Evolutionary conservation across 805 yeast genomes (phyloP).

Genomic region (Phaffomyces thermotolerans): DNA sequence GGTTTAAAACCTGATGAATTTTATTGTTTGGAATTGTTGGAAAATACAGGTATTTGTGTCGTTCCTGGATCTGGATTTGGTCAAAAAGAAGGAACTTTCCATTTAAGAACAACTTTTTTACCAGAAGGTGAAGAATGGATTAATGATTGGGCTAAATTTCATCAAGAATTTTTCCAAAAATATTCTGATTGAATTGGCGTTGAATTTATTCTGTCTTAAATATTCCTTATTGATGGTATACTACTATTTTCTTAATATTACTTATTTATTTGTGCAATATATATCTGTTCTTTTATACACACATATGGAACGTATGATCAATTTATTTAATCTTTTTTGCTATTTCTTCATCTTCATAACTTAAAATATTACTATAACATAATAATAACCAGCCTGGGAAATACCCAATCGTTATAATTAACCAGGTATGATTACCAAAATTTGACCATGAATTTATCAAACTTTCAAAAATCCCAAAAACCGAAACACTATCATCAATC

Average conservation of each 20-base stretch:
- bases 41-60: conserved; percentile 89
- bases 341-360: neutral
- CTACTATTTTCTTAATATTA: too few species aligned
- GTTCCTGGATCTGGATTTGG: conserved; percentile 98
- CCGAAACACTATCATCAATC: conserved; percentile 11
- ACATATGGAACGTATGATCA: too few species aligned
- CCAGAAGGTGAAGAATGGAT: conserved; percentile 95
- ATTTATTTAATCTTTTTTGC: conserved; percentile 7
- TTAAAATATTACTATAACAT: conserved; percentile 20
- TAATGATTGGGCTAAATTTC: conserved; percentile 71
- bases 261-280: neutral
- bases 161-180: conserved; percentile 49
- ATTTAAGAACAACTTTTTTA: conserved; percentile 91
- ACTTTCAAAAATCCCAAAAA: conserved; percentile 32
- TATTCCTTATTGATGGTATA: too few species aligned
- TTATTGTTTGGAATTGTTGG: conserved; percentile 79
- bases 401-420: conserved; percentile 68
- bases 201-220: too few species aligned
- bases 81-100: conserved; percentile 83
- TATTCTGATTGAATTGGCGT: neutral
- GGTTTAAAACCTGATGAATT: conserved; percentile 73
- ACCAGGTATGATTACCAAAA: conserved; percentile 83
- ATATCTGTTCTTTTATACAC: too few species aligned
- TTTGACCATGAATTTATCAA: conserved; percentile 59
- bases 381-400: conserved; percentile 66